Base-by-base conservation (phyloP, 768 basidiomycete genomes). In the Flagelloscypha sp. region DNA sequence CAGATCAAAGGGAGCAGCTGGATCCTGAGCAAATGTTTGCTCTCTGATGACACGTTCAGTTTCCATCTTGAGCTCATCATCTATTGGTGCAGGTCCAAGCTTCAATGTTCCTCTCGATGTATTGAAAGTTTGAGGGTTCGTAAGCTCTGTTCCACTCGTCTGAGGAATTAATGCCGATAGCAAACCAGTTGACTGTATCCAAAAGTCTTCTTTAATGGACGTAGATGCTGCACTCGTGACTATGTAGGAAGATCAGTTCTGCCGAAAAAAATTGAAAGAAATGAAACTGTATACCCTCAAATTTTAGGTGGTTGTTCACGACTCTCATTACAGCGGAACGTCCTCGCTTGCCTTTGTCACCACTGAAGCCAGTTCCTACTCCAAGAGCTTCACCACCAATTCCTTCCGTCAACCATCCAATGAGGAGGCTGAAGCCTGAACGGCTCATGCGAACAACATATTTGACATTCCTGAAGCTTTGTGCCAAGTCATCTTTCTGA, bases 371-470 rank as follows among this genome's bases (percentile, higher is more conserved):
- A 33, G 78, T 73, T 6, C 88, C 79, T 39, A 70, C 63, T 33
- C 93, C 93, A 44, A 82, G 54, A n/a, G 80, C 72, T 55, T 89
- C 87, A 37, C 92, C 81, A 40, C 92, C 79, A 36, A 82, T 67
- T 11, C 90, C 92, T 54, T 97, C 93, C 16, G 89, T 95, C 38
- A 98, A 62, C 95, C 95, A 99, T 20, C 94, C 93, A 2, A 98
- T 71, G 6, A 99, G 67, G 19, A 99, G 74, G 28, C 84, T 75
- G 53, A 95, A 94, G 6, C 92, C 87, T 24, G 92, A 92, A 18
- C 87, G 75, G 36, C 85, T 87, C 76, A 98, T 86, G 27, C 76
- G 74, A 34, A 98, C 70, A 22, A 76, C 74, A 58, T 97, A 99
- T 57, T 92, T 90, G 57, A 95, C 89, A 32, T 78, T 79, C 37